Conservation (phyloP, 2,329 filamentous ascomycete species). For the Zalaria sp. region DNA sequence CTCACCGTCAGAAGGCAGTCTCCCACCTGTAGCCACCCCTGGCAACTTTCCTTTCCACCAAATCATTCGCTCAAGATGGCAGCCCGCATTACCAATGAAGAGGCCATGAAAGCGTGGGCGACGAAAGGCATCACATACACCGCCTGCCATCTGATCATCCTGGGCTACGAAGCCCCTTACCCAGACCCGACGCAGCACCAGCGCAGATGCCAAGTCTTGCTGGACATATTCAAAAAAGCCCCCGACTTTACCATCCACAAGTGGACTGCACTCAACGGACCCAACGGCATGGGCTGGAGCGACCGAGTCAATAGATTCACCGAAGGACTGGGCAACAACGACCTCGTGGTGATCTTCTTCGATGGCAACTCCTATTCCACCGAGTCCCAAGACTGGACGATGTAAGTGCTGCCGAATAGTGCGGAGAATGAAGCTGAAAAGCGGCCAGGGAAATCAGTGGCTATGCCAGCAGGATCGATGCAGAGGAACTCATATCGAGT, state of each 20-base stretch:
- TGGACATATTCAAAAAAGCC: background rate
- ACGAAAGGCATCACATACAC: background rate
- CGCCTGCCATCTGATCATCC: background rate
- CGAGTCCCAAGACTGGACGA: background rate
- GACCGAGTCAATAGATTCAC: background rate
- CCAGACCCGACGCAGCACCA: background rate
- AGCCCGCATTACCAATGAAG: too few relatives aligned
- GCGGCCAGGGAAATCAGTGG: background rate
- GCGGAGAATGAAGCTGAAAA: background rate
- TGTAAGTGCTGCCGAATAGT: background rate
- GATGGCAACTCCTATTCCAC: background rate
- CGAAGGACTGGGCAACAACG: background rate
- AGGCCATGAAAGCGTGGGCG: background rate
- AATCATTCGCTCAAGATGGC: too few relatives aligned
- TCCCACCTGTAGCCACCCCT: too few relatives aligned
- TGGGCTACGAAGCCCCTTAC: background rate
- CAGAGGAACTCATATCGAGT: background rate
- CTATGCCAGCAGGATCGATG: background rate
- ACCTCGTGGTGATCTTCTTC: background rate
- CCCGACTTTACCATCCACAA: background rate
- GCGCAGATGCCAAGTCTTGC: background rate
- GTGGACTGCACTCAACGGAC: background rate
- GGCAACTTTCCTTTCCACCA: too few relatives aligned
- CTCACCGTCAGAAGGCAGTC: too few relatives aligned
- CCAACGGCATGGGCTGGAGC: background rate